Evolutionary conservation across 176 grass and related monocot genomes (phyloP).

Genomic region (Eragrostis curvula): DNA sequence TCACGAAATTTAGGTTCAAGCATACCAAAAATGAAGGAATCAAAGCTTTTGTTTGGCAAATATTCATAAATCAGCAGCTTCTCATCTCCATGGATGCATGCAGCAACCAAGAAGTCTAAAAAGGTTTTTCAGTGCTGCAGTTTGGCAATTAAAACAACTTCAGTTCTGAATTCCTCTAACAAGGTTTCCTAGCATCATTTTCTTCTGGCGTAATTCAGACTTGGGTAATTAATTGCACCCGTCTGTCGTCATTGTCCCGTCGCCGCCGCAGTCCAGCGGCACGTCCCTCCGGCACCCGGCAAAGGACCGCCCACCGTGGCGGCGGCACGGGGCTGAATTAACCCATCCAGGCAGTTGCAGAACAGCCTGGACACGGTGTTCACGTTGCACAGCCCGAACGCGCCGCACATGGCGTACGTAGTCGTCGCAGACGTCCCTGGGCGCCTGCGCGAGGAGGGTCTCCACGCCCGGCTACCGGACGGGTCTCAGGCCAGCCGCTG

Average conservation of each 20-base stretch:
- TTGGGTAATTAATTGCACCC: background rate
- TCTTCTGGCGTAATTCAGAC: background rate
- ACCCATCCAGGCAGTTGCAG: slow-evolving; percentile 53
- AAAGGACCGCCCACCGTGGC: slow-evolving; percentile 20
- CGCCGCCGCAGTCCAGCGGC: slow-evolving; percentile 43
- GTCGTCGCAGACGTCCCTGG: slow-evolving; percentile 49
- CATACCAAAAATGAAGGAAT: slow-evolving; percentile 49
- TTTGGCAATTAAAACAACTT: no score
- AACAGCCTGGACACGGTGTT: slow-evolving; percentile 40
- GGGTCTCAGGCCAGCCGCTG: slow-evolving; percentile 46
- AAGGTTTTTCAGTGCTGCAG: no score
- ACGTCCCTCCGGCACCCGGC: slow-evolving; percentile 49
- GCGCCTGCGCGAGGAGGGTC: slow-evolving; percentile 21
- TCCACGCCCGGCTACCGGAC: slow-evolving; percentile 27
- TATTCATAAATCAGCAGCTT: no score
- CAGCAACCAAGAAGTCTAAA: no score
- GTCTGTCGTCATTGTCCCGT: slow-evolving; percentile 40
- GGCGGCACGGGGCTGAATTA: slow-evolving; percentile 44
- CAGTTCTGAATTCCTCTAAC: slow-evolving; percentile 45
- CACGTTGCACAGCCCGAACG: slow-evolving; percentile 55
- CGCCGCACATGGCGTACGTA: slow-evolving; percentile 59
- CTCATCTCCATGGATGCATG: no score
- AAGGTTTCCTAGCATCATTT: background rate
- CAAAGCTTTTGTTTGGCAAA: slow-evolving; percentile 53
- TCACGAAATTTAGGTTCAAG: no score